Evolutionary conservation across 1,139 yeast genomes (phyloP), one percentile per base, ranked within the genome.

Genomic region (Hanseniaspora gamundiae): DNA sequence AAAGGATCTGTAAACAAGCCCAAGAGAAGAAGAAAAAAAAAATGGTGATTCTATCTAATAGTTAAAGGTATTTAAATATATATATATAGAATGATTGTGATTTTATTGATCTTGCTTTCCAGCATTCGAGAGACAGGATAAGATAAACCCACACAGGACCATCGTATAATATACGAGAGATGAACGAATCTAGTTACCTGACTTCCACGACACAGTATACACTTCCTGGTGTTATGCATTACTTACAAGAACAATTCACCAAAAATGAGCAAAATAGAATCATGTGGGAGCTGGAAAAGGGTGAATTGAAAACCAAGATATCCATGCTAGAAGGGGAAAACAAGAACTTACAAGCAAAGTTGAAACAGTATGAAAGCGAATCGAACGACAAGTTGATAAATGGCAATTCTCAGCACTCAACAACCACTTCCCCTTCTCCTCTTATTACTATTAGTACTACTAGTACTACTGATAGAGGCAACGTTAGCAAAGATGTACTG

Each of bases 251-350:
- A 35, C 80, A 75, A 53, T 74, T 75, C 68, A 74, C 75, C 47
- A 67, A 68, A 41, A 72, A 70, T 53, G 80, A 75, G 53, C 68
- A 75, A 43, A 76, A 73, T 48, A 62, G 78, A 41, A 71, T 75
- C 42, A 70, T 70, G 41, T 75, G 79, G 78, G 77, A 70, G 47
- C 58, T 73, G 8, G 86, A 74, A 49, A 70, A 74, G 71, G 71
- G 74, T 16, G 72, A 70, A 45, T 73, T 74, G 44, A 71, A 73
- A 45, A 66, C 77, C 9, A 68, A 74, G 45, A 75, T 82, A 44
- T 81, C 80, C 1, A 77, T 78, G 42, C 64, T 87, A 29, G 71
- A 71, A 45, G 78, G 76, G 29, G 82, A 78, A 47, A 86, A 85
- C 52, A 72, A 70, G 35, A 69, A 70, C 42, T 61, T 85, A 48